A percentile compares a stretch with the other conserved stretches of the same genome.
These are phyloP conservation scores for Capronia coronata DNA, from an alignment of 2,329 filamentous ascomycete genomes.

Conservation along the genomic window DNA sequence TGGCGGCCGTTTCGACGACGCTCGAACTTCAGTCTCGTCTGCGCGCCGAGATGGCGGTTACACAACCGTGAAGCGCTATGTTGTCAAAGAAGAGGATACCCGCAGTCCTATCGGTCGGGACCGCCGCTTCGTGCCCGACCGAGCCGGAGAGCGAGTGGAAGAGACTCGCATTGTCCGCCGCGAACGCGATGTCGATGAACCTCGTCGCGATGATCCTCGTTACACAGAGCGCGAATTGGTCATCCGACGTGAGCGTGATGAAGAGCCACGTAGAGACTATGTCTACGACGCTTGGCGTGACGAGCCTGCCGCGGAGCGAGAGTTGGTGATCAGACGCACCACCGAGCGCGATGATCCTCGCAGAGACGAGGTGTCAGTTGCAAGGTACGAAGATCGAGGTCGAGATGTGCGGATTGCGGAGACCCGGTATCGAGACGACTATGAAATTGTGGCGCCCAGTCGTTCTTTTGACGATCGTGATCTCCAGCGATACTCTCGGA, in stretches of 20 bases:
- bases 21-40: conserved; percentile 26
- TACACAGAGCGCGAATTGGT: conserved; percentile 23
- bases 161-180: conserved; percentile 46
- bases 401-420: conserved; percentile 39
- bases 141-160: conserved; percentile 31
- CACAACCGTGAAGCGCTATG: conserved; percentile 56
- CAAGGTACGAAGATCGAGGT: conserved; percentile 34
- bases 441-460: conserved; percentile 36
- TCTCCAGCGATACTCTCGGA: conserved; percentile 48
- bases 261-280: conserved; percentile 28
- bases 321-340: conserved; percentile 42
- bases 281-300: conserved; percentile 34
- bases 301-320: conserved; percentile 35
- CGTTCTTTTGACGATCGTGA: conserved; percentile 37
- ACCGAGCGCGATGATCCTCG: conserved; percentile 46
- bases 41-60: conserved; percentile 40
- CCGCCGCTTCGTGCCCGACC: conserved; percentile 39
- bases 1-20: conserved; percentile 39
- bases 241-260: conserved; percentile 22
- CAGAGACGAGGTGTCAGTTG: conserved; percentile 37
- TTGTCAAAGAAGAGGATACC: conserved; percentile 40
- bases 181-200: conserved; percentile 30
- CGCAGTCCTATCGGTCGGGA: conserved; percentile 32
- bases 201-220: conserved; percentile 26
- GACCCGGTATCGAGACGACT: conserved; percentile 39